Conservation (phyloP, 306 rosid species). For the Dalbergia cochinchinensis region DNA sequence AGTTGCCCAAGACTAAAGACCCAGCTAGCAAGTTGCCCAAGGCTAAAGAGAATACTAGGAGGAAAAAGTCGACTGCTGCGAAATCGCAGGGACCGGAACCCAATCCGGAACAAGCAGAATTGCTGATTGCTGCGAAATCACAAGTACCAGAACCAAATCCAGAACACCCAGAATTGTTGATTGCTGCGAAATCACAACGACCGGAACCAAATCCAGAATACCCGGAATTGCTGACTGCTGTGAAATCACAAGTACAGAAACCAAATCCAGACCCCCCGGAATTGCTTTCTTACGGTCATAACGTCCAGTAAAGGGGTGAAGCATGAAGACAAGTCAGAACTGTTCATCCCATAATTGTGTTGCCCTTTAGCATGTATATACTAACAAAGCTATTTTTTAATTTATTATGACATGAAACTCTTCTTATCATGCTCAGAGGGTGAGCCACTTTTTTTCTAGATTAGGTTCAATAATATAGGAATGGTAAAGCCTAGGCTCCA, state of each 20-base stretch:
- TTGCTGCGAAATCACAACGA: not conserved
- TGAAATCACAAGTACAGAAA: not conserved
- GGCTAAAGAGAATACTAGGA: constrained; percentile 49
- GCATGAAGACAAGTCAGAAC: constrained; percentile 41
- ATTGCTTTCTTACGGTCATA: constrained; percentile 26
- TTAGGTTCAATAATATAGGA: constrained; percentile 42
- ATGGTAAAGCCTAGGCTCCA: constrained; percentile 38
- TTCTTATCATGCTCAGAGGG: constrained; percentile 41
- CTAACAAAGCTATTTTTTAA: constrained; percentile 42
- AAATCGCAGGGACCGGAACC: constrained; percentile 16
- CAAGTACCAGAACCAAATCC: constrained; percentile 15
- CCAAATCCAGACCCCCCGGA: not conserved
- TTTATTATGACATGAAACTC: not conserved
- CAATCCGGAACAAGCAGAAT: constrained; percentile 33
- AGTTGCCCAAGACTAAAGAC: constrained; percentile 41
- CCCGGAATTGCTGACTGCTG: not conserved
- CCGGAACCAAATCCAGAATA: not conserved
- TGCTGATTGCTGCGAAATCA: constrained; percentile 9
- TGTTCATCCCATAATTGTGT: constrained; percentile 41
- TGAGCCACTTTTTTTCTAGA: constrained; percentile 48
- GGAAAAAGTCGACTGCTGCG: constrained; percentile 38
- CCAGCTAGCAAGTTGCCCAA: constrained; percentile 76
- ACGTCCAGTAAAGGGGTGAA: constrained; percentile 36
- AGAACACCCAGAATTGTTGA: constrained; percentile 32
- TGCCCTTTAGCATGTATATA: constrained; percentile 42